Percentiles rank a stretch among this genome's conserved stretches.
Conservation (phyloP, 192 early-diverging fungal species). For the Jimgerdemannia lactiflua region DNA sequence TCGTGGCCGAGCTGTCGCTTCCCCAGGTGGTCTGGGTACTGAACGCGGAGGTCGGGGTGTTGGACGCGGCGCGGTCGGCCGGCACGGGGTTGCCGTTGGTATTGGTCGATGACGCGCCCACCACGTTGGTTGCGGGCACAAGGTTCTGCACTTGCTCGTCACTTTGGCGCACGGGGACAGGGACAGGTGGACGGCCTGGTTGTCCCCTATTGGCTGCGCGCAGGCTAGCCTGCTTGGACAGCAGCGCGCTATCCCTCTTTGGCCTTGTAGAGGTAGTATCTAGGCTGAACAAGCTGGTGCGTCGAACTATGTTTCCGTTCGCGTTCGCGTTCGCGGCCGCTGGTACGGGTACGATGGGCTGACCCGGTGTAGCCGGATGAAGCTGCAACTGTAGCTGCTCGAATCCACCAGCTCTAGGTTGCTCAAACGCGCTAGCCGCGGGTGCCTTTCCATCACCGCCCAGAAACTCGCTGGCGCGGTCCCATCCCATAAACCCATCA, state of each 20-base stretch:
- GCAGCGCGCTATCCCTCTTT: constrained; percentile 6
- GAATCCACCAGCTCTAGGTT: background rate
- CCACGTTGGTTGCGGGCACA: no score
- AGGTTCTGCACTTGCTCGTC: no score
- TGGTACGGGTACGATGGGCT: background rate
- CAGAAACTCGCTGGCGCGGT: background rate
- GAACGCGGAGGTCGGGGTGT: background rate
- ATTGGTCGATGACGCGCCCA: background rate
- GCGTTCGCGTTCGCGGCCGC: background rate
- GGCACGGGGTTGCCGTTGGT: background rate
- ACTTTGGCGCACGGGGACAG: no score
- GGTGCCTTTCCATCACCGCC: background rate
- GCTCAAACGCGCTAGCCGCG: background rate
- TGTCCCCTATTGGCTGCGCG: background rate
- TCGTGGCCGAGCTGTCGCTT: background rate
- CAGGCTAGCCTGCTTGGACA: background rate
- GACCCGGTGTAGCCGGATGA: constrained; percentile 1
- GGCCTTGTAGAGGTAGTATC: constrained; percentile 20
- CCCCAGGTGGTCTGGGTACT: background rate
- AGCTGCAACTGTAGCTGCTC: constrained; percentile 1
- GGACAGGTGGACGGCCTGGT: background rate
- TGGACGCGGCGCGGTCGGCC: background rate
- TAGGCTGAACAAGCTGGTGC: constrained; percentile 32
- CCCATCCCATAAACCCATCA: constrained; percentile 36
- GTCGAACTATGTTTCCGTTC: background rate